These are phyloP conservation scores for Craterostigma plantagineum DNA, from an alignment of 257 asterid species.

Conservation along the genomic window DNA sequence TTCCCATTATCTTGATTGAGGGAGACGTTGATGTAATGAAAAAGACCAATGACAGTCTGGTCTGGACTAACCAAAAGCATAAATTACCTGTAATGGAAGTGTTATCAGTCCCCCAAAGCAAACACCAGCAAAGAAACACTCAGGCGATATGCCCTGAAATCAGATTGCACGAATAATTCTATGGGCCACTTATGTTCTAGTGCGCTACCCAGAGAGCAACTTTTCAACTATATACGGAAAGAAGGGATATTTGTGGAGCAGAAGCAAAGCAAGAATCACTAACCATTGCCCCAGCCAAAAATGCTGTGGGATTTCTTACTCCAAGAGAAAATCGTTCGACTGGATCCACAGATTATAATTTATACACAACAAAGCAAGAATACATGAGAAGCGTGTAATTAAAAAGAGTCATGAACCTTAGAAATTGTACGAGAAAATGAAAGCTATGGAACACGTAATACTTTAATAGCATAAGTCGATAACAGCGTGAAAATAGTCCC, in stretches of 20 bases:
- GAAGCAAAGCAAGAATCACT: slow-evolving; percentile 15
- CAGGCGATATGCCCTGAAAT: slow-evolving; percentile 60
- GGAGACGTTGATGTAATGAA: not conserved
- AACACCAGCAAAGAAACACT: slow-evolving; percentile 78
- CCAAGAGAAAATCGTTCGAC: slow-evolving; percentile 86
- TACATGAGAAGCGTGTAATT: too few relatives aligned
- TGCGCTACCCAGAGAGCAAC: not conserved
- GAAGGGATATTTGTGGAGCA: too few relatives aligned
- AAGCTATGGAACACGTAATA: too few relatives aligned
- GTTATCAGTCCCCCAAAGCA: slow-evolving; percentile 84
- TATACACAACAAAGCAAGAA: slow-evolving; percentile 3
- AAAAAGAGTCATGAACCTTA: too few relatives aligned
- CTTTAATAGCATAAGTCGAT: too few relatives aligned
- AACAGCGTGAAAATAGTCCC: too few relatives aligned
- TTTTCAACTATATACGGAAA: slow-evolving; percentile 3
- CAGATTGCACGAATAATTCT: slow-evolving; percentile 8
- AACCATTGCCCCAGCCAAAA: slow-evolving; percentile 85
- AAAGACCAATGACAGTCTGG: not conserved
- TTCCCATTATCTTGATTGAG: not conserved
- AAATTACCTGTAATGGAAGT: slow-evolving; percentile 68
- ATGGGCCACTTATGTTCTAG: not conserved
- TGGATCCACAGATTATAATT: slow-evolving; percentile 26
- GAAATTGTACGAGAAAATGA: too few relatives aligned
- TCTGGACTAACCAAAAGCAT: not conserved
- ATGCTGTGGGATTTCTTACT: slow-evolving; percentile 82